Evolutionary conservation across 78 protist species (phyloP), one percentile per base, ranked within the genome.

Genomic region (Chrysochromulina parva): DNA sequence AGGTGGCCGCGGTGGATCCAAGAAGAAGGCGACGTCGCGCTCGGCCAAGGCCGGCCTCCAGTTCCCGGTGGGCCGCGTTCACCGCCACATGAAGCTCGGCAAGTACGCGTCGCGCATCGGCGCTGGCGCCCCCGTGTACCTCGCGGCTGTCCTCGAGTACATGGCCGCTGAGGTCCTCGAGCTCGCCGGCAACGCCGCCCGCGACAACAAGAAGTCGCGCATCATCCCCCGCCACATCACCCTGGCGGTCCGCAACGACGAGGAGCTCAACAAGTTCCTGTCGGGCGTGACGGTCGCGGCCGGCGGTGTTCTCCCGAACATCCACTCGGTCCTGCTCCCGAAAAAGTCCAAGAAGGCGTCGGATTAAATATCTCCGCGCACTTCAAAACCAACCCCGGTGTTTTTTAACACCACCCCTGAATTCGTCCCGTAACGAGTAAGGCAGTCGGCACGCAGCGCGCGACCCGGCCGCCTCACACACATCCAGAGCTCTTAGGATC

Each of bases 121-220:
- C 66, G 66, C 66, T 6, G 91, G 90, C 48, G 94, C 94, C 28
- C 92, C 94, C 20, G 94, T 92, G 60, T 92, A 92, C 94, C 66
- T 88, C 59, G 82, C 94, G 6, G 91, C 94, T 59, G 91, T 92
- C 14, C 71, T 92, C 47, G 94, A 92, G 84, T 92, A 92, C 91
- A 55, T 92, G 59, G 60, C 88, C 57, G 94, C 94, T 57, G 94
- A 92, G 89, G 88, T 92, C 17, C 82, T 92, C 58, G 94, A 92
- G 87, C 71, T 92, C 20, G 94, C 94, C 10, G 94, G 94, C 52
- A 92, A 92, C 73, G 94, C 94, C 17, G 92, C 98, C 65, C 88
- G 94, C 50, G 38, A 38, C 38, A 38, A 38, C 38, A 38, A 38
- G 38, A 38, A 38, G 38, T 38, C 38, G 38, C 38, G 38, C 38